phyloP scores from a whole-genome alignment of 257 asterid species.

The Marsdenia floribunda region DNA sequence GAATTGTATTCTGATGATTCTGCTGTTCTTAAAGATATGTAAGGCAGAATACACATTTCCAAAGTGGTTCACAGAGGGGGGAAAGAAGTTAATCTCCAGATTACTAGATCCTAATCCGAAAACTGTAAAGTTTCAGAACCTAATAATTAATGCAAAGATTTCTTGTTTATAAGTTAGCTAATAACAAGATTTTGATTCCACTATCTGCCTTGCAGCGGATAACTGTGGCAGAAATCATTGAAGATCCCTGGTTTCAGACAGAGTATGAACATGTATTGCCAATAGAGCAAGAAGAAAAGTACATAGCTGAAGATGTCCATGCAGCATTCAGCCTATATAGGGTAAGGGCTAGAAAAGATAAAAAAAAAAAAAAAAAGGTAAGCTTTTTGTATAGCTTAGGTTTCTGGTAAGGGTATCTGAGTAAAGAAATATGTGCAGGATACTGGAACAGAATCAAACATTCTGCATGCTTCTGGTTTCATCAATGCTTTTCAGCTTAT shows the following conservation, averaged over 20 bases:
- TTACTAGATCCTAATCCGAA: slow-evolving; percentile 24
- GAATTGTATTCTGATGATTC: neutral
- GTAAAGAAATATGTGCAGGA: slow-evolving; percentile 7
- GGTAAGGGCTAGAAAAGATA: slow-evolving; percentile 4
- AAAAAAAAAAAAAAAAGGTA: neutral
- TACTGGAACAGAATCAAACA: slow-evolving; percentile 13
- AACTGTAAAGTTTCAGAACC: slow-evolving; percentile 16
- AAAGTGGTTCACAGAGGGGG: slow-evolving; percentile 22
- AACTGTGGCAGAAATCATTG: slow-evolving; percentile 22
- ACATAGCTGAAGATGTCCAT: slow-evolving; percentile 18
- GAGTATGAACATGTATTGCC: slow-evolving; percentile 16
- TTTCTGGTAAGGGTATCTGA: neutral
- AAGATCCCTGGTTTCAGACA: slow-evolving; percentile 25
- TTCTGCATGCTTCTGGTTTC: slow-evolving; percentile 12
- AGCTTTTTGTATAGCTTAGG: neutral
- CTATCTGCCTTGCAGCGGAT: slow-evolving; percentile 17
- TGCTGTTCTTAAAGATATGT: slow-evolving; percentile 15
- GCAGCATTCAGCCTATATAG: slow-evolving; percentile 14
- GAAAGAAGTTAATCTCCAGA: slow-evolving; percentile 24
- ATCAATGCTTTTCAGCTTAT: slow-evolving; percentile 33
- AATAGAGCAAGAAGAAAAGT: slow-evolving; percentile 11
- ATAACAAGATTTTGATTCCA: neutral
- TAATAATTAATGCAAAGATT: neutral
- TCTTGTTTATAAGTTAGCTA: too few species aligned
- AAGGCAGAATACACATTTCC: slow-evolving; percentile 25